Base-by-base conservation (phyloP, 805 yeast species). In the Danielia reshetovae region DNA sequence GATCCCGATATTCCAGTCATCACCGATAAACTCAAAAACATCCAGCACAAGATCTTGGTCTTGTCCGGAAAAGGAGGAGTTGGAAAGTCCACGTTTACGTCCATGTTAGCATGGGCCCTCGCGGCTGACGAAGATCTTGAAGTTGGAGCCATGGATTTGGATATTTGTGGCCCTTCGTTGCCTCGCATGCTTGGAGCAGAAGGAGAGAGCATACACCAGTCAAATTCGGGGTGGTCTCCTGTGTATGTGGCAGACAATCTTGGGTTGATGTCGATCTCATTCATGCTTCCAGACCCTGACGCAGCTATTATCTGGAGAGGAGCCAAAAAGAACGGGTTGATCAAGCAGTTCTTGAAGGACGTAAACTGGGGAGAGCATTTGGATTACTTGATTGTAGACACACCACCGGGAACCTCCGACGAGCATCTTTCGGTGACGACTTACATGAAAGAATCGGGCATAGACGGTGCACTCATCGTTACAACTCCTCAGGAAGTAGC, bases 401-500 rank as follows among this genome's bases (percentile, higher is more conserved):
- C 99, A 0, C 99, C 98, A 0, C 99, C 99, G 0, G 98, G 99
- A 0, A 93, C 99, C 0, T 83, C 96, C 0, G 99, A 93, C 60
- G 99, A 93, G 57, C 99, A 93, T 60, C 71, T 93, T 27, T 81
- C 95, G 6, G 89, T 93, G 21, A 85, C 89, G 21, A 80, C 85
- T 33, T 89, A 85, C 53, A 66, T 93, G 74, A 84, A 85, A 50
- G 95, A 86, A 23, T 78, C 83, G 4, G 96, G 96, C 0, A 79
- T 93, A 2, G 97, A 90, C 55, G 99, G 99, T 1, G 98, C 98
- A 0, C 68, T 93, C 19, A 74, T 93, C 2, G 93, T 93, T 23
- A 90, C 98, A 0, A 93, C 98, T 0, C 98, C 99, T 0, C 99
- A 93, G 60, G 99, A 93, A 57, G 97, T 90, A 14, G 95, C 98